Conservation (phyloP, 495 filamentous ascomycete species). For the Penicillium roqueforti region DNA sequence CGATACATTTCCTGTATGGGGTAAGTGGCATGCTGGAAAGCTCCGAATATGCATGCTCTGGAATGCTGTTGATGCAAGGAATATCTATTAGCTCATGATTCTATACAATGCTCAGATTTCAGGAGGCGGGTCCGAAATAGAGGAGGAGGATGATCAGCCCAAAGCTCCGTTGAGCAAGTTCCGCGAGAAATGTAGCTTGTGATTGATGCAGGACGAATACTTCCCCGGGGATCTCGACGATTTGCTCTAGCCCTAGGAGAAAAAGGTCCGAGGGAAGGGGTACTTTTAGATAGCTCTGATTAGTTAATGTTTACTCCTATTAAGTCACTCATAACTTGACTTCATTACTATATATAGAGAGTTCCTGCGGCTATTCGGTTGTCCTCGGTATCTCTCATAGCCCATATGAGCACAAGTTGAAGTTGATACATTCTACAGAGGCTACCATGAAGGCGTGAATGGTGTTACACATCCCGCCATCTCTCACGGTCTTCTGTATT, state of each 20-base stretch:
- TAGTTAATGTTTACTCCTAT: neutral
- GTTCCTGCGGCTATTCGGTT: neutral
- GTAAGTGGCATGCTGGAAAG: constrained; percentile 26
- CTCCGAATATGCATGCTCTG: constrained; percentile 23
- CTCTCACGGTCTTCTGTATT: neutral
- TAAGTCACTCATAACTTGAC: neutral
- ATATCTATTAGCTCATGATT: constrained; percentile 1
- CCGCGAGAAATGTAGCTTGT: constrained; percentile 10
- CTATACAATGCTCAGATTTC: constrained; percentile 11
- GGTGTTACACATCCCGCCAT: neutral
- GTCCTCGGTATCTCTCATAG: neutral
- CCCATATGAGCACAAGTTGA: neutral
- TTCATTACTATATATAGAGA: neutral
- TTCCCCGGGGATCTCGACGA: neutral
- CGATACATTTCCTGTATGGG: constrained; percentile 10
- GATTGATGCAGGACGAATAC: neutral
- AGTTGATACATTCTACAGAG: neutral
- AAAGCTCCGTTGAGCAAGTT: neutral
- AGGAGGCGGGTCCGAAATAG: neutral
- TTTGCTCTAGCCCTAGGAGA: neutral
- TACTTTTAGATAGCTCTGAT: neutral
- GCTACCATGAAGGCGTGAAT: neutral
- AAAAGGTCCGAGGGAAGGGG: constrained; percentile 10
- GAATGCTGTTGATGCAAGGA: constrained; percentile 26
- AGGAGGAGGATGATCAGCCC: constrained; percentile 3